These are phyloP conservation scores for Arctium lappa DNA, from an alignment of 129 eudicot genomes.

Conservation along the genomic window DNA sequence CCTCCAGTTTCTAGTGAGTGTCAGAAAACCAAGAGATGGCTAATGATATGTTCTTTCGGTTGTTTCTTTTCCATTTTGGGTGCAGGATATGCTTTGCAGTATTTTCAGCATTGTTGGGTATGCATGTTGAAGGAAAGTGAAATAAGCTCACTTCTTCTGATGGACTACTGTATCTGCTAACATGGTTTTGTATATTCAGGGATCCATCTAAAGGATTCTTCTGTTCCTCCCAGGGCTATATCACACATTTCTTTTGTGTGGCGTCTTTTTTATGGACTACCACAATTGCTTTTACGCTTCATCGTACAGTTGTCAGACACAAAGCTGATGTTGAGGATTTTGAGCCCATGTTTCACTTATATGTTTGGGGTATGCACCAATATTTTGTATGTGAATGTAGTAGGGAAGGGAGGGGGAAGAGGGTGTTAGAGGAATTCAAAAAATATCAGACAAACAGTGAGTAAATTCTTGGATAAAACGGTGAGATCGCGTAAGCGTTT, in stretches of 20 bases:
- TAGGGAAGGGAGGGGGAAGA: neutral
- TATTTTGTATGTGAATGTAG: neutral
- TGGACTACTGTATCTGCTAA: constrained; percentile 3
- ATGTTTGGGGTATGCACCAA: constrained; percentile 90
- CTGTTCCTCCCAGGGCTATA: constrained; percentile 93
- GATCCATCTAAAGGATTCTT: constrained; percentile 97
- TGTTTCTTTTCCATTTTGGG: neutral
- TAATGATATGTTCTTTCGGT: neutral
- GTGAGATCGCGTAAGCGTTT: too few relatives aligned
- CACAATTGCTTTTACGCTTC: constrained; percentile 92
- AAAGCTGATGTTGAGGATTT: constrained; percentile 94
- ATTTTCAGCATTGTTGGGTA: constrained; percentile 94
- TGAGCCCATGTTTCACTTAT: constrained; percentile 93
- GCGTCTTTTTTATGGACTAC: constrained; percentile 96
- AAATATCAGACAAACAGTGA: too few relatives aligned
- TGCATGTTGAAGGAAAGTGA: constrained; percentile 22
- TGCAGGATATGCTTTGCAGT: constrained; percentile 98
- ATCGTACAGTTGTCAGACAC: constrained; percentile 94
- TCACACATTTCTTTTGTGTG: constrained; percentile 90
- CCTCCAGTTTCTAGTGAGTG: neutral
- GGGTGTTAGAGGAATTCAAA: too few relatives aligned
- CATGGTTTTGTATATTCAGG: constrained; percentile 42
- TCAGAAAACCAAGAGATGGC: constrained; percentile 3
- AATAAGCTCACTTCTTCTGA: constrained; percentile 19
- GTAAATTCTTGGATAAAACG: too few relatives aligned